These are phyloP conservation scores for Fusarium pseudonygamai DNA, from an alignment of 2,329 filamentous ascomycete genomes.

Conservation along the genomic window DNA sequence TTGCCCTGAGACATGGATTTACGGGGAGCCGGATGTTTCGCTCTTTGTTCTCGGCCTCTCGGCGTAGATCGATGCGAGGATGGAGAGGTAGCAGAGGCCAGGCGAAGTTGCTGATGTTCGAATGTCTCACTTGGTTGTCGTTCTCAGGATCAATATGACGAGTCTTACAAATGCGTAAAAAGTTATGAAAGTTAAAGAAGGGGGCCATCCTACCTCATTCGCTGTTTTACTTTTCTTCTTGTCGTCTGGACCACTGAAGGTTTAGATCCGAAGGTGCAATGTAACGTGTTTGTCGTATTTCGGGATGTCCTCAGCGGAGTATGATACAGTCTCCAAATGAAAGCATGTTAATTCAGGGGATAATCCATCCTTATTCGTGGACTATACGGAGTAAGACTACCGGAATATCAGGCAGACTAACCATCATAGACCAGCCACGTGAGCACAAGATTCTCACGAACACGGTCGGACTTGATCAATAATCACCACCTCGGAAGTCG, in stretches of 20 bases:
- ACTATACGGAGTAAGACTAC: not conserved
- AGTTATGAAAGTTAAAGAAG: accelerated
- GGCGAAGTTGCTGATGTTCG: not conserved
- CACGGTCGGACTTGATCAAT: not conserved
- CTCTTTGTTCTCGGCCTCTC: not conserved
- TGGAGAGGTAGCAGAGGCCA: accelerated
- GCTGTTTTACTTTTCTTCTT: accelerated
- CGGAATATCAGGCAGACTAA: accelerated
- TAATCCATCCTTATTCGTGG: not conserved
- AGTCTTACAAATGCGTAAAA: accelerated
- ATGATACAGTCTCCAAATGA: not conserved
- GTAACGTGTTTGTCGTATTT: too few species aligned
- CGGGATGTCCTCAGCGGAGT: accelerated
- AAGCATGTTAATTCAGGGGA: accelerated
- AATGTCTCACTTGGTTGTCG: accelerated
- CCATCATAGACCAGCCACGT: accelerated
- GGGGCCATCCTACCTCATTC: accelerated
- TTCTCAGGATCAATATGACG: accelerated
- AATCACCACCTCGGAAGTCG: not conserved
- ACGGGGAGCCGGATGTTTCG: not conserved
- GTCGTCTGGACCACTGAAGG: accelerated
- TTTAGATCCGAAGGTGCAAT: accelerated
- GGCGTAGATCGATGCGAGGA: not conserved
- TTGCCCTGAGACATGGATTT: not conserved
- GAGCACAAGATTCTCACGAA: accelerated